These are phyloP conservation scores for Cladophialophora exuberans DNA, from an alignment of 2,329 filamentous ascomycete genomes.

Conservation along the genomic window DNA sequence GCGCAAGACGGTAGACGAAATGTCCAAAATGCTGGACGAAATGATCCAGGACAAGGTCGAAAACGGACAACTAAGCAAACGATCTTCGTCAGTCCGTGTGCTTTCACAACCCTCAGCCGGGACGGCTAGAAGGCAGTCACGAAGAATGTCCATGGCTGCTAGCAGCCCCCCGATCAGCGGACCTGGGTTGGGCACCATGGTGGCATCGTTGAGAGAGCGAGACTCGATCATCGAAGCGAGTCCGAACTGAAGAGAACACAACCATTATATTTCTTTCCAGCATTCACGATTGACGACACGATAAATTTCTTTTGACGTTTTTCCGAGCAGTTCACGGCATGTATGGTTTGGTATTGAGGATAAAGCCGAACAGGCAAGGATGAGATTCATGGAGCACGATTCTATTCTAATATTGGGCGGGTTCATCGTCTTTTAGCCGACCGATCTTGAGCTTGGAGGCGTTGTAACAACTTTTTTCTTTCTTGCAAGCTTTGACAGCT, in stretches of 20 bases:
- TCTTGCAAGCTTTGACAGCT: slow-evolving; percentile 10
- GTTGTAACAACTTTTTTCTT: slow-evolving; percentile 1
- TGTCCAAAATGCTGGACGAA: slow-evolving; percentile 90
- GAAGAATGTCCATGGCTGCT: slow-evolving; percentile 24
- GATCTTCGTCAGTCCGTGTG: slow-evolving; percentile 68
- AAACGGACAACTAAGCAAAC: slow-evolving; percentile 69
- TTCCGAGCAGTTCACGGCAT: neutral
- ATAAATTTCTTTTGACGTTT: slow-evolving; percentile 16
- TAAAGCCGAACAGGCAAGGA: slow-evolving; percentile 13
- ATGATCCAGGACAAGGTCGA: slow-evolving; percentile 93
- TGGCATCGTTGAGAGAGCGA: slow-evolving; percentile 30
- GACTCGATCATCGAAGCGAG: slow-evolving; percentile 29
- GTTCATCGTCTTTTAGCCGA: neutral
- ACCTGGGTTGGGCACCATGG: slow-evolving; percentile 36
- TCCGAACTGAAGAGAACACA: slow-evolving; percentile 25
- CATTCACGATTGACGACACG: slow-evolving; percentile 25
- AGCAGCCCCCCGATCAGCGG: slow-evolving; percentile 5
- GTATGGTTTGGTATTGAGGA: slow-evolving; percentile 1
- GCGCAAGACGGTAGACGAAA: slow-evolving; percentile 79
- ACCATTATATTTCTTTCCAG: slow-evolving; percentile 23
- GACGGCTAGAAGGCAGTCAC: slow-evolving; percentile 41
- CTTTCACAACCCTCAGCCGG: slow-evolving; percentile 23
- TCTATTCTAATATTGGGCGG: slow-evolving; percentile 13
- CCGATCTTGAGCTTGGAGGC: neutral
- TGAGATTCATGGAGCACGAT: slow-evolving; percentile 14